These are phyloP conservation scores for Aspergillus sparsus DNA, from an alignment of 495 filamentous ascomycete species.

Conservation along the genomic window DNA sequence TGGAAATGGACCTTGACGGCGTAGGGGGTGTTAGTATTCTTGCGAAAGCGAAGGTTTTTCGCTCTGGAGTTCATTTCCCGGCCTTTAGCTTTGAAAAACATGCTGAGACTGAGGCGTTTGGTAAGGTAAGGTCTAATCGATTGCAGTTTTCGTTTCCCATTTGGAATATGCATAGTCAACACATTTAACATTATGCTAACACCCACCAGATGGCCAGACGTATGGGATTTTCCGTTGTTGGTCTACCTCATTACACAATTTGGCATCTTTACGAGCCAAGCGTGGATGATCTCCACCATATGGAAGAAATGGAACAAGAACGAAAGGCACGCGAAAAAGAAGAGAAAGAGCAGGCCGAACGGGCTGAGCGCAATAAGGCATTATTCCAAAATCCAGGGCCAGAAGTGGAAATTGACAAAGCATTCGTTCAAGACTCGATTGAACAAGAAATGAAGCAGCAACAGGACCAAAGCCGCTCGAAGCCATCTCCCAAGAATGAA, in stretches of 20 bases:
- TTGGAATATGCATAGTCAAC: not conserved
- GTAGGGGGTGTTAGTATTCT: slow-evolving; percentile 97
- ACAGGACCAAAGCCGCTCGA: slow-evolving; percentile 13
- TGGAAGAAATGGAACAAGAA: slow-evolving; percentile 95
- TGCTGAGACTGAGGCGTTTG: slow-evolving; percentile 97
- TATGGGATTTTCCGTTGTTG: slow-evolving; percentile 95
- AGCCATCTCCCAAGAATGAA: slow-evolving; percentile 9
- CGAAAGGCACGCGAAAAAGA: slow-evolving; percentile 69
- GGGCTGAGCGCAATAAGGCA: slow-evolving; percentile 20
- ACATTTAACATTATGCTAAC: slow-evolving; percentile 33
- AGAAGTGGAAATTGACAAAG: slow-evolving; percentile 84
- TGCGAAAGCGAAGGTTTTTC: slow-evolving; percentile 92
- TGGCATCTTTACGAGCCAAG: slow-evolving; percentile 99
- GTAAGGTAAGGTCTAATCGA: slow-evolving; percentile 67
- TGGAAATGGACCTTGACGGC: slow-evolving; percentile 99
- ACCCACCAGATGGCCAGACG: slow-evolving; percentile 83
- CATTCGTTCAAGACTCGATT: slow-evolving; percentile 67
- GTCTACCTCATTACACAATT: slow-evolving; percentile 96
- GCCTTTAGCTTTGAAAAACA: slow-evolving; percentile 99
- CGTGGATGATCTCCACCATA: slow-evolving; percentile 94
- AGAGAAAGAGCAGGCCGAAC: slow-evolving; percentile 67
- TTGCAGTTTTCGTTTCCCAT: not conserved
- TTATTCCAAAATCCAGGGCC: slow-evolving; percentile 66
- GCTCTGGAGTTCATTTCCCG: slow-evolving; percentile 94
- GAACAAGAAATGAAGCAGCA: slow-evolving; percentile 49